Percentiles rank a stretch among this genome's conserved stretches.
phyloP scores from a whole-genome alignment of 2,329 filamentous ascomycete genomes.

The Trichothecium sympodiale region DNA sequence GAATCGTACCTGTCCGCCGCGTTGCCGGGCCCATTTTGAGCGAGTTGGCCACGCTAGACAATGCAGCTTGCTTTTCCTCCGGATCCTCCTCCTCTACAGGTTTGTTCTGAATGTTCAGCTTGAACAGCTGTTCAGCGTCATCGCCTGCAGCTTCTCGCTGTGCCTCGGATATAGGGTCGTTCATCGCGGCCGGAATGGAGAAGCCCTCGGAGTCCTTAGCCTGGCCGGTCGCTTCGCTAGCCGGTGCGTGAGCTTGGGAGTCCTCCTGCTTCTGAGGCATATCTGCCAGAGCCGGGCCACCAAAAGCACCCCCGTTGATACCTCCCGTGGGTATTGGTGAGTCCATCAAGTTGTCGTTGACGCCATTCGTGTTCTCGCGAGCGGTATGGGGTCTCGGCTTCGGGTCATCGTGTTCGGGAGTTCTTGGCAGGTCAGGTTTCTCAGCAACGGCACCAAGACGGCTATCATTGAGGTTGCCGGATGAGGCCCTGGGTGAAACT shows the following conservation, averaged over 20 bases:
- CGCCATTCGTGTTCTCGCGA: constrained; percentile 35
- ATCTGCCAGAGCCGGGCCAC: no score
- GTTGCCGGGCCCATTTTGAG: constrained; percentile 56
- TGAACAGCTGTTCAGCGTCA: constrained; percentile 58
- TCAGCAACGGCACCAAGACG: constrained; percentile 48
- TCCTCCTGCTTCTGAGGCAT: constrained; percentile 33
- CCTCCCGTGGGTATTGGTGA: constrained; percentile 22
- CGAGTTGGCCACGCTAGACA: constrained; percentile 66
- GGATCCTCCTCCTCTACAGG: constrained; percentile 71
- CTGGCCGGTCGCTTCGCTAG: constrained; percentile 20
- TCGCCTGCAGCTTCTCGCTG: constrained; percentile 50
- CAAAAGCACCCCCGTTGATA: constrained; percentile 31
- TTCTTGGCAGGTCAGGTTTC: constrained; percentile 30
- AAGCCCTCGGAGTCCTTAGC: constrained; percentile 66
- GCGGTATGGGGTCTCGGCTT: constrained; percentile 13
- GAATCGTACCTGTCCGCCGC: constrained; percentile 63
- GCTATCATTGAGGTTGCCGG: constrained; percentile 45
- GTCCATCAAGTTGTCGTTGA: constrained; percentile 19
- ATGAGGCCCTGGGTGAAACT: constrained; percentile 47
- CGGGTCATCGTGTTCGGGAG: constrained; percentile 15
- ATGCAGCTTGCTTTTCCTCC: constrained; percentile 59
- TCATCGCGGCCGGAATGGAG: constrained; percentile 53
- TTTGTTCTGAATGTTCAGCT: constrained; percentile 67
- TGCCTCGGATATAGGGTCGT: constrained; percentile 60
- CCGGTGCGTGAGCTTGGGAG: constrained; percentile 39